Base-by-base conservation (phyloP, 495 filamentous ascomycete species). In the Penicillium pulvis region DNA sequence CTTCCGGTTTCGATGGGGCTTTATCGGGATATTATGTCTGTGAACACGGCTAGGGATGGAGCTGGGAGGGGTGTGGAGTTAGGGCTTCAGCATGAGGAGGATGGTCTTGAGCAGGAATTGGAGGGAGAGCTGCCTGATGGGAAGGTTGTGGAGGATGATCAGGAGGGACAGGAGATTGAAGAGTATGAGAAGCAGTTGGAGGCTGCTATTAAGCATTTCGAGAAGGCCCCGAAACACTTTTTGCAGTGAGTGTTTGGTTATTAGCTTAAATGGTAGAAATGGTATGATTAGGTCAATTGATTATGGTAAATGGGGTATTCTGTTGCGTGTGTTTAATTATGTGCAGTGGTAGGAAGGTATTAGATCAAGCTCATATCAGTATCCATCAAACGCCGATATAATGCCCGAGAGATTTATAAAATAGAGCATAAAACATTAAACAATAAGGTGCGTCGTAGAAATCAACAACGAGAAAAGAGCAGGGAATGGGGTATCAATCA, bases 101-200 rank as follows among this genome's bases (percentile, higher is more conserved):
- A 26, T 0, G 20, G 12, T 19, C 16, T 6, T 31, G 47, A 57
- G 8, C n/a, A 19, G 36, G 19, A 35, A 11, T 23, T 11, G 17
- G 44, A 59, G 31, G 48, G 24, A 23, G 26, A 36, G 12, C 42
- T 48, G 43, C 26, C 45, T 20, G 58, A 56, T 3, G 56, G 50
- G n/a, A 44, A 51, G 9, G 20, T 20, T 6, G 50, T 24, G 17
- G 48, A 46, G 20, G 55, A 57, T 39, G 55, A 57, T 30, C 64
- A 67, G 26, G 58, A 61, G 1, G 49, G 61, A 9, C 10, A 33
- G 24, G 64, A 64, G 45, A n/a, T 57, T 46, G 56, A 61, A 20
- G 65, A 68, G 31, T 71, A 71, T 52, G 65, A 64, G 50, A 66
- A 64, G 33, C 36, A 53, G 16, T 35, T 68, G 20, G 68, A 71